Conservation (phyloP, 352 stramenopile species). For the Phytophthora sp. region DNA sequence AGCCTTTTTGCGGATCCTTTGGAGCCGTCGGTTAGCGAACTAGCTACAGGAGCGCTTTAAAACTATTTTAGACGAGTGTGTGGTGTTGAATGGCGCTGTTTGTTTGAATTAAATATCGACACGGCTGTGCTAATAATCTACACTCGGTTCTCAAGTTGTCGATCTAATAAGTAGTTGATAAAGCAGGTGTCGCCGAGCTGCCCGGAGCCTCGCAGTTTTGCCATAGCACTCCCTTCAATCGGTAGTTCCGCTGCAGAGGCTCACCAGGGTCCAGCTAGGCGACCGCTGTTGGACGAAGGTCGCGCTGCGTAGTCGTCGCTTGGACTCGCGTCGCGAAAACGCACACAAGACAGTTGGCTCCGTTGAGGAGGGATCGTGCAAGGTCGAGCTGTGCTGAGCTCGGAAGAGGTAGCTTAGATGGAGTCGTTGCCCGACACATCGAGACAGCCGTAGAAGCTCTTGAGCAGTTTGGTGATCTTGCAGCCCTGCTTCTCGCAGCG, state of each 20-base stretch:
- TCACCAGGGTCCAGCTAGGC: too few species aligned
- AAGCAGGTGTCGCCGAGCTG: not conserved
- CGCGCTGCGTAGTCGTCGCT: constrained; percentile 9
- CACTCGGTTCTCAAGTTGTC: constrained; percentile 22
- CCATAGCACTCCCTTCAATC: constrained; percentile 39
- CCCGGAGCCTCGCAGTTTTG: constrained; percentile 10
- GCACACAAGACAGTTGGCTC: constrained; percentile 23
- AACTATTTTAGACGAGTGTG: not conserved
- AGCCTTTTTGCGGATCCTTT: constrained; percentile 1
- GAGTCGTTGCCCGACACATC: constrained; percentile 47
- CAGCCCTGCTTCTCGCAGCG: constrained; percentile 83
- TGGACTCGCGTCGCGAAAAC: constrained; percentile 10
- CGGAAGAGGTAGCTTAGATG: constrained; percentile 39
- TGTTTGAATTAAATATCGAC: constrained; percentile 35
- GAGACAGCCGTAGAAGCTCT: constrained; percentile 85
- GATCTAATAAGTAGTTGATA: constrained; percentile 32
- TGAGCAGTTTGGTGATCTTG: constrained; percentile 86
- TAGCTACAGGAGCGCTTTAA: not conserved
- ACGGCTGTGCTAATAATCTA: constrained; percentile 27
- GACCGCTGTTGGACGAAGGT: constrained; percentile 1
- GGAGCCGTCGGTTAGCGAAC: not conserved
- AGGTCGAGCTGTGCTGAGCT: not conserved
- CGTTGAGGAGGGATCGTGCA: not conserved
- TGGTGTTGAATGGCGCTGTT: not conserved
- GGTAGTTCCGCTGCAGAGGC: constrained; percentile 16